These are phyloP conservation scores for Neoboletus brunneissimus DNA, from an alignment of 768 basidiomycete genomes.

Conservation along the genomic window DNA sequence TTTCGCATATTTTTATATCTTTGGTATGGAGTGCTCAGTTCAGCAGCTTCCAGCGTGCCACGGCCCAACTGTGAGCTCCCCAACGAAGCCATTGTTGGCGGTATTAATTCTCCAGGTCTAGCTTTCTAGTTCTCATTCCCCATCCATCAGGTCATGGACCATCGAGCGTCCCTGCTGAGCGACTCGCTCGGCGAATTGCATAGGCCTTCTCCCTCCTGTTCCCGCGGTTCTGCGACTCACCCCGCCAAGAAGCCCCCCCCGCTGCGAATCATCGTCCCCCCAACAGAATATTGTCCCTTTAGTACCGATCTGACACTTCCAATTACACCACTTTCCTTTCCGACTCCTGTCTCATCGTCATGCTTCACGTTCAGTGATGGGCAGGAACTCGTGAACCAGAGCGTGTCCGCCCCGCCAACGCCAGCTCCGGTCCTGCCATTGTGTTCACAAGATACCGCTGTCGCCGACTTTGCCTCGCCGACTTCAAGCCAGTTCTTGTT, in stretches of 20 bases:
- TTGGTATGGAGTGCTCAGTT: background rate
- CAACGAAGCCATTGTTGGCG: background rate
- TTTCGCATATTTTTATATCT: too few species aligned
- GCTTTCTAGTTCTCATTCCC: background rate
- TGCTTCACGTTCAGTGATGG: constrained; percentile 25
- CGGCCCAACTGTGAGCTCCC: constrained; percentile 3
- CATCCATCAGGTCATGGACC: constrained; percentile 18
- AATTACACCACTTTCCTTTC: constrained; percentile 26
- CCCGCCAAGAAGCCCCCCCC: constrained; percentile 17
- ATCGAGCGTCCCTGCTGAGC: background rate
- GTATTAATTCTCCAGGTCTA: background rate
- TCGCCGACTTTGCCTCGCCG: constrained; percentile 23
- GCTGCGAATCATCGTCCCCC: constrained; percentile 32
- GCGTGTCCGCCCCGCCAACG: constrained; percentile 5
- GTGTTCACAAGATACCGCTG: constrained; percentile 3
- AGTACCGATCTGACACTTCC: constrained; percentile 32
- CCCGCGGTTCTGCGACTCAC: constrained; percentile 10
- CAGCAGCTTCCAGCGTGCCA: background rate
- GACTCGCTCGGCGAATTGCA: constrained; percentile 16
- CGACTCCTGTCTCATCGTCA: constrained; percentile 25
- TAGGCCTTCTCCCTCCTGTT: background rate
- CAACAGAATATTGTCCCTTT: constrained; percentile 35
- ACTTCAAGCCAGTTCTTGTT: constrained; percentile 28
- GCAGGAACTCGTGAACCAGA: constrained; percentile 12
- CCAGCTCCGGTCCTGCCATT: constrained; percentile 7